These are phyloP conservation scores for Diaporthe batatas DNA, from an alignment of 2,329 filamentous ascomycete genomes.

Conservation along the genomic window DNA sequence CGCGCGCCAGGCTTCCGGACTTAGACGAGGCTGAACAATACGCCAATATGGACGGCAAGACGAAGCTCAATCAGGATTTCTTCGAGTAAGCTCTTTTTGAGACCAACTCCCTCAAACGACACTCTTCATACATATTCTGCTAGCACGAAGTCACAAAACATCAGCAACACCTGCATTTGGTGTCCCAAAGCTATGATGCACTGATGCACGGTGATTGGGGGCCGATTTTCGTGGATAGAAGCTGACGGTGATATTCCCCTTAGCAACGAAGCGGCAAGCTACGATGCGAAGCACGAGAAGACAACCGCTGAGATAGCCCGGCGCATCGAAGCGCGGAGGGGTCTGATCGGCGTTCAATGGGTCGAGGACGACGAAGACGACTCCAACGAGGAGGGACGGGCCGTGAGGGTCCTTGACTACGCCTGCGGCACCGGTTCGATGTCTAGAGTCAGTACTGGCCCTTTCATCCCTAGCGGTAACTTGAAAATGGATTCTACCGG, in stretches of 20 bases:
- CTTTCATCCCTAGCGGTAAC: not conserved
- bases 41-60: slow-evolving; percentile 34
- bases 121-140: no score
- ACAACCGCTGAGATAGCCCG: slow-evolving; percentile 66
- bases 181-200: not conserved
- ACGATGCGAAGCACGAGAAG: slow-evolving; percentile 69
- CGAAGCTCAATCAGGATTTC: slow-evolving; percentile 36
- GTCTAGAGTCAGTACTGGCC: slow-evolving; percentile 65
- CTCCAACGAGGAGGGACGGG: slow-evolving; percentile 51
- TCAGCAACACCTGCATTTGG: no score
- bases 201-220: not conserved
- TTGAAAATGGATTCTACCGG: not conserved
- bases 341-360: slow-evolving; percentile 74
- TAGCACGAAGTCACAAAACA: not conserved
- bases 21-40: slow-evolving; percentile 26
- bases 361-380: slow-evolving; percentile 54
- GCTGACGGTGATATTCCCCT: not conserved
- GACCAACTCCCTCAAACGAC: no score
- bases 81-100: slow-evolving; percentile 34
- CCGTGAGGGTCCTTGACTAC: slow-evolving; percentile 76
- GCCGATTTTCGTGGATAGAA: not conserved
- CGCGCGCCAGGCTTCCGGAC: not conserved
- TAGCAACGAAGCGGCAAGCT: slow-evolving; percentile 66
- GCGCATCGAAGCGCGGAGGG: slow-evolving; percentile 64
- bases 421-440: slow-evolving; percentile 80